phyloP scores from a whole-genome alignment of 208 protist genomes.

The Acanthamoeba healyi region DNA sequence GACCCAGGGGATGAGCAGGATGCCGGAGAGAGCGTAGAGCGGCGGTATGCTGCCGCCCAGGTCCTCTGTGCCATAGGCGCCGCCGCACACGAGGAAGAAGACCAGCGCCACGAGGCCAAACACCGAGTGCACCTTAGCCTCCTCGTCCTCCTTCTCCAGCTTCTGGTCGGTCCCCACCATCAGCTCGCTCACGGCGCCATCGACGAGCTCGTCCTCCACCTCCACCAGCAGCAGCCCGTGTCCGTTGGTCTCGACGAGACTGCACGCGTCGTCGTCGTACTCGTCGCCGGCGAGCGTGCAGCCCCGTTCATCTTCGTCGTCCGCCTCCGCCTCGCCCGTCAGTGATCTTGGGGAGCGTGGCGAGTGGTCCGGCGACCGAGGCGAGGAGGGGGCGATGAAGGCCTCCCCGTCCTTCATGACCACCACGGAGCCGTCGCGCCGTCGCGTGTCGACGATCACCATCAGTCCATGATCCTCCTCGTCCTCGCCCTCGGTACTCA shows the following conservation, averaged over 20 bases:
- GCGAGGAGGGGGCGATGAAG: constrained; percentile 18
- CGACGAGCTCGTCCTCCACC: background rate
- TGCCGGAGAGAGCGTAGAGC: constrained; percentile 19
- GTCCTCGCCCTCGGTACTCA: background rate
- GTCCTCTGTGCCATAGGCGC: constrained; percentile 60
- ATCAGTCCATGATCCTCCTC: no score
- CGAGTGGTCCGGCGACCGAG: background rate
- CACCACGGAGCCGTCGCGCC: background rate
- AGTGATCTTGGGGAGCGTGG: background rate
- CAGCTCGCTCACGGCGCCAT: background rate
- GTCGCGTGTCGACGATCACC: background rate
- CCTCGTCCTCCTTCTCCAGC: background rate
- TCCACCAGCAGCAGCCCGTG: background rate
- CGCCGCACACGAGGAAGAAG: constrained; percentile 69
- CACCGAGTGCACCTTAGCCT: background rate
- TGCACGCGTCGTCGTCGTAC: background rate
- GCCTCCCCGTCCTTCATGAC: background rate
- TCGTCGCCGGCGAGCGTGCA: background rate
- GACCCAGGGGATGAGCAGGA: constrained; percentile 55
- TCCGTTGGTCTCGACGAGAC: background rate
- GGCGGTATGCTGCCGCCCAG: constrained; percentile 43
- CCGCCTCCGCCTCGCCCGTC: background rate
- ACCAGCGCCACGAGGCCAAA: constrained; percentile 41
- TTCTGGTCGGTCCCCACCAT: background rate
- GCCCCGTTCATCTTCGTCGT: background rate